Conservation (phyloP, 2,329 filamentous ascomycete species). For the Cryphonectria carpinicola region DNA sequence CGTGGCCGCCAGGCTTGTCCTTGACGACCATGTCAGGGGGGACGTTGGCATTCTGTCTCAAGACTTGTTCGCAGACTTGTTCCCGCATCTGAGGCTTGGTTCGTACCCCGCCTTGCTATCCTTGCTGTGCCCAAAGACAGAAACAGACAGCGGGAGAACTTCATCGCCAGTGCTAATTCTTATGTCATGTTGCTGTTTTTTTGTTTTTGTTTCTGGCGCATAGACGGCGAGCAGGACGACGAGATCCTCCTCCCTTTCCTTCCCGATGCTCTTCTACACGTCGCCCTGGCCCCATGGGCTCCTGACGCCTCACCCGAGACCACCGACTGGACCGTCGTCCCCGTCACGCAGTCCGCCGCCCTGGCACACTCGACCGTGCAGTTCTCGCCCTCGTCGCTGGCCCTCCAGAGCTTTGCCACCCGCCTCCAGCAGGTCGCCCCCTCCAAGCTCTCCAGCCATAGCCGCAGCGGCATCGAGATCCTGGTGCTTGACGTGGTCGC, state of each 20-base stretch:
- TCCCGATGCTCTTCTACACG: constrained; percentile 58
- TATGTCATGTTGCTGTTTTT: background rate
- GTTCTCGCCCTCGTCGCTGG: constrained; percentile 72
- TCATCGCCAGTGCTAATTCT: constrained; percentile 19
- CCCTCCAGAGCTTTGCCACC: constrained; percentile 78
- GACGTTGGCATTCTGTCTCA: constrained; percentile 86
- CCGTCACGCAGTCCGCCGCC: constrained; percentile 67
- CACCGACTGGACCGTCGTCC: constrained; percentile 82
- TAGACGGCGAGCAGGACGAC: constrained; percentile 22
- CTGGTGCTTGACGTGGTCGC: constrained; percentile 80
- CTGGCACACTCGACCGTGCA: constrained; percentile 79
- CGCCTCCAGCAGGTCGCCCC: constrained; percentile 74
- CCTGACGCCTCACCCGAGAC: constrained; percentile 62
- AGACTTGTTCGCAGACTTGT: constrained; percentile 82
- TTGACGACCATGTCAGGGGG: constrained; percentile 84
- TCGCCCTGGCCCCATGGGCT: constrained; percentile 76
- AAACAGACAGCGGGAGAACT: background rate
- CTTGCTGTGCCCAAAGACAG: background rate
- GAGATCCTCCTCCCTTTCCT: constrained; percentile 20
- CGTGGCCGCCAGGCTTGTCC: constrained; percentile 76
- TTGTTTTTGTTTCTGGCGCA: background rate
- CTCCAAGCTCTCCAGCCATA: constrained; percentile 72
- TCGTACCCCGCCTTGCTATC: constrained; percentile 39
- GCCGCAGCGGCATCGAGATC: constrained; percentile 81
- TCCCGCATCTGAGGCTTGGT: constrained; percentile 64